Evolutionary conservation across 352 stramenopile species (phyloP).

Genomic region (Elongisporangium senticosum): DNA sequence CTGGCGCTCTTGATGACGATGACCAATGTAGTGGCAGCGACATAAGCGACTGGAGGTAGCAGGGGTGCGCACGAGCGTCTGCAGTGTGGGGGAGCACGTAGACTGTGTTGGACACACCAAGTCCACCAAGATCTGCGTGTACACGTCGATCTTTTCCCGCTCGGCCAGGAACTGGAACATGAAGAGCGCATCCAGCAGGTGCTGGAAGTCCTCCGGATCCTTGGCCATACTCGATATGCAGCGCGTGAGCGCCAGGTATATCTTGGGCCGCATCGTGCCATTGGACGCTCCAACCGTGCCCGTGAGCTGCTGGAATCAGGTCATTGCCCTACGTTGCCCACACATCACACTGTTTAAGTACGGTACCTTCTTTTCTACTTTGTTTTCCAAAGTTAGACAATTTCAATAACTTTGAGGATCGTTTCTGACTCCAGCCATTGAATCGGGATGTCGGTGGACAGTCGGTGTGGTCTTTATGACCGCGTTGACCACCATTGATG

Average conservation of each 20-base stretch:
- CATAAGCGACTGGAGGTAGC: too few species aligned
- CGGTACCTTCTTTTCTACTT: too few species aligned
- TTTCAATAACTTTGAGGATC: too few species aligned
- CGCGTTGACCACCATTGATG: too few species aligned
- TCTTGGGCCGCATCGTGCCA: conserved; percentile 50
- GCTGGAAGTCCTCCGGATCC: conserved; percentile 63
- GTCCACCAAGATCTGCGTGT: conserved; percentile 66
- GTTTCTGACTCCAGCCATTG: too few species aligned
- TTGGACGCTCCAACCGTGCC: conserved; percentile 21
- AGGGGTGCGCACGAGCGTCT: conserved; percentile 82
- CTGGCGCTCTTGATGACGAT: conserved; percentile 35
- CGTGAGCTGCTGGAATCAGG: conserved; percentile 61
- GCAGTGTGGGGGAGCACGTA: conserved; percentile 75
- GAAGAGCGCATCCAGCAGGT: conserved; percentile 75
- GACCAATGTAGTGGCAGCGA: too few species aligned
- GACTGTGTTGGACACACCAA: conserved; percentile 80
- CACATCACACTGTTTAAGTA: too few species aligned
- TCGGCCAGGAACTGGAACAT: conserved; percentile 71
- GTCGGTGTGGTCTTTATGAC: too few species aligned
- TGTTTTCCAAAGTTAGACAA: too few species aligned
- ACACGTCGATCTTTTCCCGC: conserved; percentile 54
- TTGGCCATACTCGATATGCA: conserved; percentile 72
- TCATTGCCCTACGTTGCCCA: conserved; percentile 71
- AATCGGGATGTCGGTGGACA: too few species aligned
- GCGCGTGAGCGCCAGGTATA: conserved; percentile 64